Base-by-base conservation (phyloP, 371 early-diverging fungal genomes). In the Rhizomucor miehei region DNA sequence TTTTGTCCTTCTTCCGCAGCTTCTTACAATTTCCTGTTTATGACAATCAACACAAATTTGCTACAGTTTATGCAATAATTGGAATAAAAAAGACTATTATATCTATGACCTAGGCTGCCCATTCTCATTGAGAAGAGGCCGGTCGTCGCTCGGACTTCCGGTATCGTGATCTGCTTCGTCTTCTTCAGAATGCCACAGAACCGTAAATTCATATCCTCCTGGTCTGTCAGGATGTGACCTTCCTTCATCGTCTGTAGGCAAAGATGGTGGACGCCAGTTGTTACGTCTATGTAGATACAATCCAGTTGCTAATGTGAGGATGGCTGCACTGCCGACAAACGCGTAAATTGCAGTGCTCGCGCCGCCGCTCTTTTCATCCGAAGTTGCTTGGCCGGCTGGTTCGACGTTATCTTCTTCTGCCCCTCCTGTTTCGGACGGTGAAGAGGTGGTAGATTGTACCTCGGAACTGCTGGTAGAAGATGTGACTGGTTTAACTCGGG, bases 251-350 rank as follows among this genome's bases (percentile, higher is more conserved):
- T 29, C 24, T 3, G 53, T 29, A 24, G 45, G 20, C 6, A 40
- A 13, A 0, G 47, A 41, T 19, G 62, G 41, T 1, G 48, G n/a
- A 16, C 54, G 59, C 64, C 64, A 64, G 3, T 39, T 35, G 16
- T 59, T 64, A 13, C 64, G 56, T 39, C 56, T 64, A 11, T 59
- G 48, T 9, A 64, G 47, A 43, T 64, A 64, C 52, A 64, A 44
- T 19, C 55, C 56, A 1, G 49, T 52, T 29, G 59, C 64, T n/a
- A 64, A 35, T 10, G 51, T 40, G 6, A 64, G 8, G 19, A 64
- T 64, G 14, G 59, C 59, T 6, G 50, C 64, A 13, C 55, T 59
- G 11, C 64, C 64, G 17, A 64, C 56, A 6, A 64, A 25, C 1
- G 51, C 64, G 49, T 64, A 64, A 1, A 52, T 16, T 21, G 49